Evolutionary conservation across 1,284 basidiomycete species (phyloP).

Genomic region (Ustilago curta): DNA sequence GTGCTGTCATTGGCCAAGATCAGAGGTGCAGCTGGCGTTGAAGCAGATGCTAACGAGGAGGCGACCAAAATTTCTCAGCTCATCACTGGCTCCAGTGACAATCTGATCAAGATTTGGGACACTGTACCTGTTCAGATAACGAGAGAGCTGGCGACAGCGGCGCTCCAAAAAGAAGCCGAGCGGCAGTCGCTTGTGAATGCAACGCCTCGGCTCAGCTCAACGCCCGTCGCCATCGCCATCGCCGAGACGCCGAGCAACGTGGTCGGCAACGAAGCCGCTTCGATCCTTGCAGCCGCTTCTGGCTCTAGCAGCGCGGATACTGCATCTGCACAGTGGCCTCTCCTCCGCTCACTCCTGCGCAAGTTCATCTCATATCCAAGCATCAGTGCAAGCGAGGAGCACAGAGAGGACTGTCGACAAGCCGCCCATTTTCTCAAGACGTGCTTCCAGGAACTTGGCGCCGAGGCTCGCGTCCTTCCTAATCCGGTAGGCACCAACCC

Average conservation of each 20-base stretch:
- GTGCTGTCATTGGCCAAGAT: conserved; percentile 32
- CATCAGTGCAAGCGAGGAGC: conserved; percentile 77
- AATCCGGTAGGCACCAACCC: conserved; percentile 53
- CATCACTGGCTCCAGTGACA: conserved; percentile 58
- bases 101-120: conserved; percentile 66
- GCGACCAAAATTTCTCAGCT: conserved; percentile 29
- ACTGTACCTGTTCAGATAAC: not conserved
- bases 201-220: conserved; percentile 11
- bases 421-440: conserved; percentile 63
- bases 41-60: not conserved
- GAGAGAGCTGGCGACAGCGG: not conserved
- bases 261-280: conserved; percentile 11
- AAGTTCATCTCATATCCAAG: conserved; percentile 89
- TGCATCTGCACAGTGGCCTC: conserved; percentile 59
- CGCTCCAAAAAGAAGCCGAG: conserved; percentile 21
- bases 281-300: conserved; percentile 8
- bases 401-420: conserved; percentile 77
- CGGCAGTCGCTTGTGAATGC: conserved; percentile 20
- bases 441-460: conserved; percentile 59
- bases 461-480: conserved; percentile 58
- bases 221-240: conserved; percentile 9
- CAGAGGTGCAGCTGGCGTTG: not conserved
- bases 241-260: conserved; percentile 1
- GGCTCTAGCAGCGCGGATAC: not conserved
- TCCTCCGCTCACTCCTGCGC: conserved; percentile 77